Percentiles rank a stretch among this genome's conserved stretches.
Evolutionary conservation across 441 rosid species (phyloP).

Genomic region (Adansonia gregorii): DNA sequence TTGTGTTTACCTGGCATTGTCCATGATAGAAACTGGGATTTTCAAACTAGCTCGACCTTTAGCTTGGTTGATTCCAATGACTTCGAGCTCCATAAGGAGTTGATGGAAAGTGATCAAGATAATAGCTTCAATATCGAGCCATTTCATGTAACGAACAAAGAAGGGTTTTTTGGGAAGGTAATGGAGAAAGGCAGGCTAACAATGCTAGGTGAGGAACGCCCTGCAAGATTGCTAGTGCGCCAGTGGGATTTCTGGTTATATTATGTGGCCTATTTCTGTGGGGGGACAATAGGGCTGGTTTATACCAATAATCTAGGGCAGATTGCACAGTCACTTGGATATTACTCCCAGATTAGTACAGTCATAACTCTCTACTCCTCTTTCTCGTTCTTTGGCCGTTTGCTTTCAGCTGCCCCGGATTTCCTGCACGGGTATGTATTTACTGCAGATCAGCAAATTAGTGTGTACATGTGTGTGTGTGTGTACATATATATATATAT

Average conservation of each 20-base stretch:
- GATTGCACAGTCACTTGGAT: conserved; percentile 73
- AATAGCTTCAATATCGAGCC: conserved; percentile 25
- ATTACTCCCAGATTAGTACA: conserved; percentile 39
- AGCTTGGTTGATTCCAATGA: conserved; percentile 32
- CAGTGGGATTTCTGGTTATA: conserved; percentile 85
- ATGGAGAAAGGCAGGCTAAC: conserved; percentile 46
- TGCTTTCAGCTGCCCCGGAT: conserved; percentile 83
- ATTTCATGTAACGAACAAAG: conserved; percentile 20
- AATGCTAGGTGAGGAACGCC: conserved; percentile 76
- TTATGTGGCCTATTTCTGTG: conserved; percentile 68
- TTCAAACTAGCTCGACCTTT: conserved; percentile 21
- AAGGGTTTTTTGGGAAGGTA: conserved; percentile 31
- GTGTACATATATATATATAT: not conserved
- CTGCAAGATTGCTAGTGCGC: conserved; percentile 49
- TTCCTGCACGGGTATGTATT: conserved; percentile 68
- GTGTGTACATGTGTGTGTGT: not conserved
- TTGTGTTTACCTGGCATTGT: conserved; percentile 60
- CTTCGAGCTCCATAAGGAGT: conserved; percentile 48
- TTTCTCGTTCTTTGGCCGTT: conserved; percentile 81
- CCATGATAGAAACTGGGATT: conserved; percentile 44
- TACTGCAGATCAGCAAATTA: not conserved
- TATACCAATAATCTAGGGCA: conserved; percentile 91
- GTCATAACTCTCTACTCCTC: conserved; percentile 79
- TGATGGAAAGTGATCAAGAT: conserved; percentile 35
- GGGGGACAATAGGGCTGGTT: conserved; percentile 77